phyloP scores from a whole-genome alignment of 306 rosid species.

The Gleditsia sinensis region DNA sequence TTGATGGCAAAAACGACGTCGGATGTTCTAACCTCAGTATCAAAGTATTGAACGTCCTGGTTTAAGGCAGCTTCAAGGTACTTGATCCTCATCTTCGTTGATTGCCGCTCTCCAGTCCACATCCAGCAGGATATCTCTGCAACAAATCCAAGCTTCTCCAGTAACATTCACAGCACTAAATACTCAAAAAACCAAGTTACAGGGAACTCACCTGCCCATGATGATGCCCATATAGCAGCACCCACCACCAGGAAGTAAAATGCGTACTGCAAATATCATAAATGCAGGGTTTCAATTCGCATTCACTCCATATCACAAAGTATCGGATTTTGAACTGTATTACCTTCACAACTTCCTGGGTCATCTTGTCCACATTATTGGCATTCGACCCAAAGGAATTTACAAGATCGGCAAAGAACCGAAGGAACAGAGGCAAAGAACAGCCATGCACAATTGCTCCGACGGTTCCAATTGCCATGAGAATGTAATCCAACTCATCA shows the following conservation, averaged over 20 bases:
- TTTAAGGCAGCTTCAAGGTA: constrained; percentile 80
- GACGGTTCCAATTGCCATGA: constrained; percentile 73
- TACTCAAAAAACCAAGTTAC: not conserved
- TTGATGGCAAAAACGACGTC: constrained; percentile 88
- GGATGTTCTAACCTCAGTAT: constrained; percentile 84
- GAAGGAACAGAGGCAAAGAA: constrained; percentile 78
- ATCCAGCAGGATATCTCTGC: constrained; percentile 95
- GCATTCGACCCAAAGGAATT: constrained; percentile 88
- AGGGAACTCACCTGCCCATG: constrained; percentile 79
- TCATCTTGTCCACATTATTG: constrained; percentile 76
- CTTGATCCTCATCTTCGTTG: constrained; percentile 86
- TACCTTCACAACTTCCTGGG: constrained; percentile 88
- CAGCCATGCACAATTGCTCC: constrained; percentile 94
- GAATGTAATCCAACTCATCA: constrained; percentile 73
- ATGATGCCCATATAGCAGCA: constrained; percentile 94
- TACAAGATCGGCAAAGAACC: constrained; percentile 95
- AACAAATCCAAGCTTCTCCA: constrained; percentile 13
- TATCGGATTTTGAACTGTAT: constrained; percentile 4
- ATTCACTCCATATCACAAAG: not conserved
- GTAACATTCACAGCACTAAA: constrained; percentile 12
- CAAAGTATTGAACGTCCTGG: constrained; percentile 86
- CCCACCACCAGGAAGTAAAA: constrained; percentile 88
- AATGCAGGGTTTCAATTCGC: constrained; percentile 4
- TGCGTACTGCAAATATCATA: constrained; percentile 63
- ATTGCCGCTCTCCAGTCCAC: constrained; percentile 93